Evolutionary conservation across 2,329 filamentous ascomycete species (phyloP), one percentile per base, ranked within the genome.

Genomic region (Dryadomyces sulphureus): DNA sequence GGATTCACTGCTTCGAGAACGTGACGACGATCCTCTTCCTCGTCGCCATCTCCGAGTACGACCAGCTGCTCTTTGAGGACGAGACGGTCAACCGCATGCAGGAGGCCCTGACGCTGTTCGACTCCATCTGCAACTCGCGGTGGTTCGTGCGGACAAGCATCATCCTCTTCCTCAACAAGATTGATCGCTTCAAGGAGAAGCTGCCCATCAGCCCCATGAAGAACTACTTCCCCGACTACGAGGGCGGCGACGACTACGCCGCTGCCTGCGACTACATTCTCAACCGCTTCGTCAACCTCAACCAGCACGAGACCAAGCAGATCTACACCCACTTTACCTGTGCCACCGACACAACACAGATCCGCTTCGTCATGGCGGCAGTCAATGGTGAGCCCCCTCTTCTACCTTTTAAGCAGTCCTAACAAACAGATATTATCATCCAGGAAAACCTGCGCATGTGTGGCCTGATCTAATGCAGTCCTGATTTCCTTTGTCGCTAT

Each of bases 251-350:
- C 56, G 90, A 98, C 66, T 98, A 98, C 60, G 81, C 84, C 36
- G 84, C 87, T 44, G 92, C 92, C 34, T 98, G 92, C 69, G 90
- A 98, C 65, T 98, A 98, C 69, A 96, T 98, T 59, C 77, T 98
- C 52, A 96, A 96, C 75, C 80, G 92, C 62, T 98, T 98, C 66
- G 92, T 96, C 58, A 92, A 85, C 62, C 72, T 98, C 62, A 98
- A 98, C 71, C 92, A 96, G 68, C 90, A 95, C 64, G 92, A 96
- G 72, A 94, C 88, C 46, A 98, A 98, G 75, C 92, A 98, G 66
- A 96, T 98, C 64, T 98, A 98, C 74, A 98, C 92, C 49, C 92
- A 96, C 67, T 98, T 98, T 69, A 98, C 92, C 43, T 96, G 92
- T 64, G 92, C 92, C 50, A 98, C 92, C 42, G 92, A 98, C 62